phyloP scores from a whole-genome alignment of 1,139 yeast genomes.

The Candida tropicalis region DNA sequence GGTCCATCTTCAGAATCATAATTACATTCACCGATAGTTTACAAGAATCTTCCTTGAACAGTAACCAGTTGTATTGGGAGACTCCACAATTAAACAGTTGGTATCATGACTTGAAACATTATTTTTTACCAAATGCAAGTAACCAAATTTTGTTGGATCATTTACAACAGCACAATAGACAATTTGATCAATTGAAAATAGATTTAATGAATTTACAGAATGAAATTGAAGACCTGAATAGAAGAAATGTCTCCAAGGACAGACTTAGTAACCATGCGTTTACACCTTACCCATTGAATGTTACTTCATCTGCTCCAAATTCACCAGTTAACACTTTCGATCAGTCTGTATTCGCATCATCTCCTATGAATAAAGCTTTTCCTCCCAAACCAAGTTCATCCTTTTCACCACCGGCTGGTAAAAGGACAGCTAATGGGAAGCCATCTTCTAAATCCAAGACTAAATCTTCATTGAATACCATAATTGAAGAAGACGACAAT shows the following conservation, averaged over 20 bases:
- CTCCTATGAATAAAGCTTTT: neutral
- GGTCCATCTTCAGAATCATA: slow-evolving; percentile 30
- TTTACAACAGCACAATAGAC: slow-evolving; percentile 15
- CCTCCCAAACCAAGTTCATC: neutral
- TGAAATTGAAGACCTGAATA: slow-evolving; percentile 8
- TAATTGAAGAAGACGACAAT: slow-evolving; percentile 16
- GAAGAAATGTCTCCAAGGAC: slow-evolving; percentile 5
- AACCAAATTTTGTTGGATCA: slow-evolving; percentile 16
- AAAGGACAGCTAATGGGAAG: slow-evolving; percentile 3
- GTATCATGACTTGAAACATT: slow-evolving; percentile 16
- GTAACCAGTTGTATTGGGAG: slow-evolving; percentile 9
- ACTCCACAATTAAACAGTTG: slow-evolving; percentile 13
- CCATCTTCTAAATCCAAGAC: slow-evolving; percentile 7
- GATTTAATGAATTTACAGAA: slow-evolving; percentile 14
- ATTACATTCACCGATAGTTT: slow-evolving; percentile 16
- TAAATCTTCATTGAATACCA: slow-evolving; percentile 13
- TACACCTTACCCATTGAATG: slow-evolving; percentile 17
- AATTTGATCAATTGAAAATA: slow-evolving; percentile 16
- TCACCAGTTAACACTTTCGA: slow-evolving; percentile 6
- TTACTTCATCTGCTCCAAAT: slow-evolving; percentile 6
- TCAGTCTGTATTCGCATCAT: neutral
- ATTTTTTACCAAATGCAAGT: slow-evolving; percentile 16
- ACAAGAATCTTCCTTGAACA: slow-evolving; percentile 15
- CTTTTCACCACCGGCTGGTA: slow-evolving; percentile 4
- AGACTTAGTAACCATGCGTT: slow-evolving; percentile 12